Evolutionary conservation across 2,329 filamentous ascomycete genomes (phyloP), one percentile per base, ranked within the genome.

Genomic region (Penicillium sp.): DNA sequence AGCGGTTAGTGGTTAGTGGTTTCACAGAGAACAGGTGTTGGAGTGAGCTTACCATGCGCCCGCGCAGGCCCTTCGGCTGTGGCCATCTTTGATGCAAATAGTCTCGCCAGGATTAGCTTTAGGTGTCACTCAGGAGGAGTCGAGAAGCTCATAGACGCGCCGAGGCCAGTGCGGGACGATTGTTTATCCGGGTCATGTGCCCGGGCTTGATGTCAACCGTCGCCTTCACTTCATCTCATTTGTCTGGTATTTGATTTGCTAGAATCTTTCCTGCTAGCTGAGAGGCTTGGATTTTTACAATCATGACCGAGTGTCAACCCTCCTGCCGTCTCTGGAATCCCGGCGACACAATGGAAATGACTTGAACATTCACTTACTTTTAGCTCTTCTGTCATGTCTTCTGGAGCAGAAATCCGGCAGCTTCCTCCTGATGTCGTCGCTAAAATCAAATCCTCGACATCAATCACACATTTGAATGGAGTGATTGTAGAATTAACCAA

Each of bases 371-470:
- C 39, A 24, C 39, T 10, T 10, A 38, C 4, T 25, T 33, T 48
- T 28, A n/a, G 15, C 25, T 20, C n/a, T 46, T 50, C 29, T 38
- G 49, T 39, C n/a, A 68, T 68, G 65, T 49, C 63, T 54, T 43
- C 58, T 33, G 52, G 55, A 38, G 44, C 58, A 44, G 59, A 44
- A n/a, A 92, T 93, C 63, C 77, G 78, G 56, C 82, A 78, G 44
- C 78, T 95, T 52, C 87, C 89, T 10, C 72, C 80, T 32, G 78
- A 87, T 57, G 88, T 87, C 49, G 78, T 83, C 60, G 81, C 86
- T 42, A 88, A 90, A 66, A 86, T 98, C 72, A 88, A 86, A 65
- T 95, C 92, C 0, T 95, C 92, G 0, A 82, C 83, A n/a, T 77
- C 80, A 47, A 86, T 97, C 59, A 87, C 83, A 1, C 86, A 83